phyloP scores from a whole-genome alignment of 2,329 filamentous ascomycete species.

The Nigrograna mackinnonii region DNA sequence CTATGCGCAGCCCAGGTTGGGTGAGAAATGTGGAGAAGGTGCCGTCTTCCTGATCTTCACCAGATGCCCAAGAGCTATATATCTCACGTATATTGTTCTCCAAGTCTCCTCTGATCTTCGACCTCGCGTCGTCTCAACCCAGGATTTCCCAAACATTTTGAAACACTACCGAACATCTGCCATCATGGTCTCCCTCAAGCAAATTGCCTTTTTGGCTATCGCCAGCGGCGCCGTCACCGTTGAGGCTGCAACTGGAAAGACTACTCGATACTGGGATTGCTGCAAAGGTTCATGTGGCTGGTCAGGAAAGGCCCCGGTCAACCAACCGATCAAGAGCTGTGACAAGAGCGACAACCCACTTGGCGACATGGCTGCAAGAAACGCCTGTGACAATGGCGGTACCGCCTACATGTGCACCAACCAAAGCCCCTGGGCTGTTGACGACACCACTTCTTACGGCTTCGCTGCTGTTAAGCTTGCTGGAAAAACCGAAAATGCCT shows the following conservation, averaged over 20 bases:
- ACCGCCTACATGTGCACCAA: constrained; percentile 61
- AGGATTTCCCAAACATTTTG: constrained; percentile 2
- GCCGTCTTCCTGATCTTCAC: constrained; percentile 1
- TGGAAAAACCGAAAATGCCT: constrained; percentile 57
- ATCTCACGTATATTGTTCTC: constrained; percentile 1
- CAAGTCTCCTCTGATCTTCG: constrained; percentile 1
- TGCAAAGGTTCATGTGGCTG: constrained; percentile 71
- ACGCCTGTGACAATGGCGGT: constrained; percentile 60
- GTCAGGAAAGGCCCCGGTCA: constrained; percentile 60
- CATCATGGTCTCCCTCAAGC: constrained; percentile 30
- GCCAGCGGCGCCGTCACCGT: constrained; percentile 27
- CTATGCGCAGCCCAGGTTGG: too few species aligned
- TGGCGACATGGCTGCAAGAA: constrained; percentile 51
- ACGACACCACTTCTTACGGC: constrained; percentile 62
- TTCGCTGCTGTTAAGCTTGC: constrained; percentile 65
- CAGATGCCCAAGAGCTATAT: constrained; percentile 5
- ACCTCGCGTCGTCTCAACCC: constrained; percentile 5
- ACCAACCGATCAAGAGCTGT: constrained; percentile 58
- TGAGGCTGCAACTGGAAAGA: constrained; percentile 31
- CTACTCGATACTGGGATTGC: constrained; percentile 59
- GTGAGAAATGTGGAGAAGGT: constrained; percentile 8
- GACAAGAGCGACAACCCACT: constrained; percentile 60
- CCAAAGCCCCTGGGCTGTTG: constrained; percentile 66
- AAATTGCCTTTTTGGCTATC: constrained; percentile 29
- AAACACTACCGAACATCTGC: constrained; percentile 2